Conservation (phyloP, 495 filamentous ascomycete genomes). For the Lasiosphaeris hirsuta region DNA sequence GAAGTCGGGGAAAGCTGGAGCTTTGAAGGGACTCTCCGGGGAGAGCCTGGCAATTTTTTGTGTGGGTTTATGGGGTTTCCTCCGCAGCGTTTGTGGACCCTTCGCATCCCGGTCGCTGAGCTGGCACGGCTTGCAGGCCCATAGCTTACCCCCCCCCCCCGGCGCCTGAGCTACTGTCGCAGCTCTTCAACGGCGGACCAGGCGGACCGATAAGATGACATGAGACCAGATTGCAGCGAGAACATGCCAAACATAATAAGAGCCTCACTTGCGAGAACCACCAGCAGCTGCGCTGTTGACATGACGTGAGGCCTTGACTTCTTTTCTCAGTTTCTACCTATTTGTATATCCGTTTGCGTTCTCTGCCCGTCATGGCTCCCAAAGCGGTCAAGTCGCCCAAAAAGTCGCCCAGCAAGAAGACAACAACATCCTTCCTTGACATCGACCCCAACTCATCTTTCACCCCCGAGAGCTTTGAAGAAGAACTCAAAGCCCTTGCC, state of each 20-base stretch:
- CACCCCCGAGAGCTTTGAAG: constrained; percentile 49
- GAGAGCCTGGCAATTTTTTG: too few relatives aligned
- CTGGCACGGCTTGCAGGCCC: too few relatives aligned
- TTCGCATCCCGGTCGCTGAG: too few relatives aligned
- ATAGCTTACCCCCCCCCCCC: not conserved
- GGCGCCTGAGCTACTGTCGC: constrained; percentile 12
- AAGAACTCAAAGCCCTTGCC: constrained; percentile 48
- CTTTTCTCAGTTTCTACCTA: not conserved
- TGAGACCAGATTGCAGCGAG: constrained; percentile 22
- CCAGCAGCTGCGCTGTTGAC: constrained; percentile 18
- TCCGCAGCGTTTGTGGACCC: too few relatives aligned
- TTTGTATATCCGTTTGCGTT: constrained; percentile 8
- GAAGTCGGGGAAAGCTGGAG: too few relatives aligned
- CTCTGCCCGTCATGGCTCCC: constrained; percentile 8
- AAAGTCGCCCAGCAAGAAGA: not conserved
- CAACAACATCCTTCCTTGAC: not conserved
- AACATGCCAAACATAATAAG: constrained; percentile 7
- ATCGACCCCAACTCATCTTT: constrained; percentile 26
- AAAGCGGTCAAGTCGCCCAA: not conserved
- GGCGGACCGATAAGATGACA: not conserved
- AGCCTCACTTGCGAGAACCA: not conserved
- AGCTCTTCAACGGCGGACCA: constrained; percentile 13
- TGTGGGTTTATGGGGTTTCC: too few relatives aligned
- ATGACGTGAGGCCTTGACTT: not conserved
- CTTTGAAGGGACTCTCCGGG: too few relatives aligned